Base-by-base conservation (phyloP, 1,139 yeast species). In the Yamadazyma friedrichii region DNA sequence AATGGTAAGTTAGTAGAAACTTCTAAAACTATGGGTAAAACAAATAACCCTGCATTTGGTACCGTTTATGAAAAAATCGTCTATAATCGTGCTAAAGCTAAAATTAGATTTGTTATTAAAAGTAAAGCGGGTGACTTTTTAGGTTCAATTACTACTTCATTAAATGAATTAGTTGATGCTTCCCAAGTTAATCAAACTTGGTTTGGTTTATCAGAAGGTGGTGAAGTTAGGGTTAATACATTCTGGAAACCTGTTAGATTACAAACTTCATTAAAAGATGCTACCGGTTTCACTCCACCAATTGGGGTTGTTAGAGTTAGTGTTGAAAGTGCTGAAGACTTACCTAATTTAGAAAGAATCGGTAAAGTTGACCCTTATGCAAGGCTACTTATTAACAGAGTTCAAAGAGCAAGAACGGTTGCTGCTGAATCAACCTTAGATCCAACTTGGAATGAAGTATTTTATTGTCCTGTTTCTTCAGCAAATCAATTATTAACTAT, bases 351-450 rank as follows among this genome's bases (percentile, higher is more conserved):
- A 64, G 97, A 91, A 61, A 83, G 80, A 42, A 76, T 93, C 45
- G 98, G 98, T 45, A 87, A 82, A 56, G 82, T 89, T 58, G 98
- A 93, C 63, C 98, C 99, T 33, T 93, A 93, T 58, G 80, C 82
- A 13, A 81, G 96, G 56, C 70, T 91, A 11, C 65, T 88, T 56
- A 76, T 88, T 35, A 89, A 88, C 57, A 93, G 93, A 40, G 73
- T 80, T 55, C 82, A 80, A 52, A 80, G 81, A 58, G 87, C 83
- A 26, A 78, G 98, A 62, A 93, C 98, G 2, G 72, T 78, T 39
- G 78, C 86, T n/a, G 61, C 73, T 42, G 82, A 80, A 17, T 78
- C 84, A 15, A 80, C 88, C 2, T 70, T 83, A 54, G 72, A 84
- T 49, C 98, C 99, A 11, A 80, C 80, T 9, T 94, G 91, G 88